Evolutionary conservation across 2,329 filamentous ascomycete genomes (phyloP).

Genomic region (Neopestalotiopsis clavispora): DNA sequence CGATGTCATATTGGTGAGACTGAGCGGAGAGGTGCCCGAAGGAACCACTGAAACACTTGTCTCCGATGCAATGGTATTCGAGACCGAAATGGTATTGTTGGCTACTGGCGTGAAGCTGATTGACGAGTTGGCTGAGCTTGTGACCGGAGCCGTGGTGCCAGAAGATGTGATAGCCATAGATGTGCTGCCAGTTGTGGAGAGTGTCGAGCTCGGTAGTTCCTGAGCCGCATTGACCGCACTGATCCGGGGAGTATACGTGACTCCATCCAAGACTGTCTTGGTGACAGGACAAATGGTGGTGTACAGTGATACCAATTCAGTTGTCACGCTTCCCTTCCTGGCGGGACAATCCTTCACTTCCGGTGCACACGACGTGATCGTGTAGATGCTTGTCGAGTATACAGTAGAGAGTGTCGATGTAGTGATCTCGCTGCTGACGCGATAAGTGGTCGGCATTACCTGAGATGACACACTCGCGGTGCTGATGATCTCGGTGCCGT

Average conservation of each 20-base stretch:
- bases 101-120: neutral
- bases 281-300: slow-evolving; percentile 35
- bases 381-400: slow-evolving; percentile 36
- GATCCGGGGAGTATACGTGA: slow-evolving; percentile 15
- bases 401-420: slow-evolving; percentile 34
- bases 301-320: slow-evolving; percentile 35
- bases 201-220: slow-evolving; percentile 16
- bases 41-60: neutral
- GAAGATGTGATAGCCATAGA: neutral
- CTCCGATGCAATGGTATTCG: neutral
- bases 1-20: slow-evolving; percentile 16
- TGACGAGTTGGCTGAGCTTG: neutral
- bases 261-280: slow-evolving; percentile 19
- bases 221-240: slow-evolving; percentile 7
- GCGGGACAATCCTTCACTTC: slow-evolving; percentile 32
- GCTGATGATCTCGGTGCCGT: slow-evolving; percentile 1
- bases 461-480: slow-evolving; percentile 15
- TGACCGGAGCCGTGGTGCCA: neutral
- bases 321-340: slow-evolving; percentile 32
- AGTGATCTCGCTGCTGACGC: slow-evolving; percentile 32
- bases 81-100: neutral
- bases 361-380: slow-evolving; percentile 32
- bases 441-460: slow-evolving; percentile 34
- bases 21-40: neutral
- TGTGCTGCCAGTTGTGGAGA: slow-evolving; percentile 21